These are phyloP conservation scores for Colletotrichum theobromicola DNA, from an alignment of 2,329 filamentous ascomycete genomes.

Conservation along the genomic window DNA sequence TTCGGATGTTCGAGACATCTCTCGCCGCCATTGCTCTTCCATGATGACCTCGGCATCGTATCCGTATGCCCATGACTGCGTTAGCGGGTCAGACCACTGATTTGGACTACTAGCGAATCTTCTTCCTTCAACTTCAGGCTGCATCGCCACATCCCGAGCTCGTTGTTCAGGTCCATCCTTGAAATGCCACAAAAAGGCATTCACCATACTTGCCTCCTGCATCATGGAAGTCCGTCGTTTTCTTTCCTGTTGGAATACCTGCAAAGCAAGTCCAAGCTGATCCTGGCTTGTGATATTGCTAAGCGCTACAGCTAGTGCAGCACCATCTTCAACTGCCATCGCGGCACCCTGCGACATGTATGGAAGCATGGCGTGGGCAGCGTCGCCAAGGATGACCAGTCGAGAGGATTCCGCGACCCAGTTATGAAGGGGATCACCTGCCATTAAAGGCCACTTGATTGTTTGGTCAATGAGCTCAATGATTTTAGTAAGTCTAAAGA, in stretches of 20 bases:
- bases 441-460: conserved; percentile 38
- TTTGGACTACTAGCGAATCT: conserved; percentile 46
- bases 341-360: conserved; percentile 63
- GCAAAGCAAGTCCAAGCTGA: conserved; percentile 36
- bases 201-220: conserved; percentile 60
- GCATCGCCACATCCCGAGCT: conserved; percentile 46
- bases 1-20: not conserved
- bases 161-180: conserved; percentile 44
- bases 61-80: conserved; percentile 52
- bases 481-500: conserved; percentile 34
- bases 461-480: conserved; percentile 37
- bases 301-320: conserved; percentile 61
- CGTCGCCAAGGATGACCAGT: conserved; percentile 67
- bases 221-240: conserved; percentile 64
- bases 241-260: conserved; percentile 62
- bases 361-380: conserved; percentile 68
- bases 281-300: conserved; percentile 42
- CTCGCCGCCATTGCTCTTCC: conserved; percentile 29
- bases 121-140: conserved; percentile 40
- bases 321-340: conserved; percentile 66
- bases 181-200: conserved; percentile 53
- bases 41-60: conserved; percentile 49
- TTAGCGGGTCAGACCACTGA: conserved; percentile 53
- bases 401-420: conserved; percentile 63
- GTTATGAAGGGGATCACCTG: conserved; percentile 26